These are phyloP conservation scores for Botrytis porri DNA, from an alignment of 2,329 filamentous ascomycete species.

Conservation along the genomic window DNA sequence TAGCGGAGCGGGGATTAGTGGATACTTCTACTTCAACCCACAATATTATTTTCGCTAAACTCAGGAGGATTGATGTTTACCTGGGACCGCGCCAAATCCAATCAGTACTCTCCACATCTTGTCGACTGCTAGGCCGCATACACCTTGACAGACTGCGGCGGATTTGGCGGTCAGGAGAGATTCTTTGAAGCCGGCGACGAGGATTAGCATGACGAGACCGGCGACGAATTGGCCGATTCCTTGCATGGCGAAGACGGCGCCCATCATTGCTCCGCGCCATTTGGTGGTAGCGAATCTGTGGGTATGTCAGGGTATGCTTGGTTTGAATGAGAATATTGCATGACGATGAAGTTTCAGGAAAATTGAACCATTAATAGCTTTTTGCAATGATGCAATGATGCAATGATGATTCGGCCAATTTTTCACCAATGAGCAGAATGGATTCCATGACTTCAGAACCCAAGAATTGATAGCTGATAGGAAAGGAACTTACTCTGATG, in stretches of 20 bases:
- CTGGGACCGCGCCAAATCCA: slow-evolving; percentile 57
- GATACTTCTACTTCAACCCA: neutral
- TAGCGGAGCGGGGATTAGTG: neutral
- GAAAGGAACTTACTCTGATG: slow-evolving; percentile 55
- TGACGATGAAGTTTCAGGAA: neutral
- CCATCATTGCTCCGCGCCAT: slow-evolving; percentile 87
- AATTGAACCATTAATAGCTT: too few species aligned
- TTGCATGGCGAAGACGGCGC: slow-evolving; percentile 82
- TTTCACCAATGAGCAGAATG: neutral
- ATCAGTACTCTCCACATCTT: slow-evolving; percentile 86
- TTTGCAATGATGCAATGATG: neutral
- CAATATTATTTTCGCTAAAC: neutral
- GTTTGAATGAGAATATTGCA: too few species aligned
- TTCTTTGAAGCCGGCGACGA: slow-evolving; percentile 67
- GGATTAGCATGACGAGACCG: slow-evolving; percentile 72
- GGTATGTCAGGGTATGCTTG: neutral
- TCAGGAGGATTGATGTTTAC: neutral
- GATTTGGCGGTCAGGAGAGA: slow-evolving; percentile 53
- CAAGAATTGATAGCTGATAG: neutral
- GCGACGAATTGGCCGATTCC: slow-evolving; percentile 78
- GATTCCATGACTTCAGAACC: neutral
- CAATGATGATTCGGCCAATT: neutral
- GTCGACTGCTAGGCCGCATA: slow-evolving; percentile 67
- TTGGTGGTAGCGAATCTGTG: slow-evolving; percentile 71
- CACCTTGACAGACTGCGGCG: slow-evolving; percentile 57